These are phyloP conservation scores for Asparagopsis taxiformis DNA, from an alignment of 31 red algal species.

Conservation along the genomic window DNA sequence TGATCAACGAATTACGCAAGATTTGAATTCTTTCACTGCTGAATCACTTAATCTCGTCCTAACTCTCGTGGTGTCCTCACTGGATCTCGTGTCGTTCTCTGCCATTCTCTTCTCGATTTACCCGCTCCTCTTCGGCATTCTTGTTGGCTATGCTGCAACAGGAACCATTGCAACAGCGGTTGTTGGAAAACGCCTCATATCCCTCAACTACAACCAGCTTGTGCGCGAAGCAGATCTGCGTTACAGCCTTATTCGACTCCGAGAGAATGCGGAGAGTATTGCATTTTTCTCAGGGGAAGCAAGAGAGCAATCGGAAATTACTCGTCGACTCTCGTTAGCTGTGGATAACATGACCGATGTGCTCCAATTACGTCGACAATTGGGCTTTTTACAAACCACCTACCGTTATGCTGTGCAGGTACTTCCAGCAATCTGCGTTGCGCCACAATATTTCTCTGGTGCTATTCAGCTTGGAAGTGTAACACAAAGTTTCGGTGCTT, in stretches of 20 bases:
- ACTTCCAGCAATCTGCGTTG: constrained; percentile 75
- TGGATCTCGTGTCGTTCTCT: constrained; percentile 83
- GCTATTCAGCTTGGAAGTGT: constrained; percentile 84
- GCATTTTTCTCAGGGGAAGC: constrained; percentile 85
- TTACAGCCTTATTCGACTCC: constrained; percentile 76
- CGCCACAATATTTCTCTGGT: constrained; percentile 91
- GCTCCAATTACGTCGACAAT: constrained; percentile 59
- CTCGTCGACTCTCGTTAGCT: constrained; percentile 48
- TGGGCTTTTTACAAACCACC: constrained; percentile 74
- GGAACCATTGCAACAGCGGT: constrained; percentile 53
- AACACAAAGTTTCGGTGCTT: constrained; percentile 84
- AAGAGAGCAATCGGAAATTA: constrained; percentile 49
- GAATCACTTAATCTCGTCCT: constrained; percentile 70
- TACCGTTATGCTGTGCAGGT: constrained; percentile 90
- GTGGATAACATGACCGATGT: constrained; percentile 73
- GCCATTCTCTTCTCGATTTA: constrained; percentile 87
- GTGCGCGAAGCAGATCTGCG: constrained; percentile 85
- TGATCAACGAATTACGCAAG: constrained; percentile 90
- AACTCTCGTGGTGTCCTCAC: constrained; percentile 58
- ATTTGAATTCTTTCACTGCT: constrained; percentile 81
- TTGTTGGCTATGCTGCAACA: constrained; percentile 63
- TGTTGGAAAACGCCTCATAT: constrained; percentile 71
- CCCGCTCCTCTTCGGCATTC: constrained; percentile 72
- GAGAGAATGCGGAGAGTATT: constrained; percentile 91
- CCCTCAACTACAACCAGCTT: constrained; percentile 74